Conservation (phyloP, 306 rosid species). For the Quercus robur region DNA sequence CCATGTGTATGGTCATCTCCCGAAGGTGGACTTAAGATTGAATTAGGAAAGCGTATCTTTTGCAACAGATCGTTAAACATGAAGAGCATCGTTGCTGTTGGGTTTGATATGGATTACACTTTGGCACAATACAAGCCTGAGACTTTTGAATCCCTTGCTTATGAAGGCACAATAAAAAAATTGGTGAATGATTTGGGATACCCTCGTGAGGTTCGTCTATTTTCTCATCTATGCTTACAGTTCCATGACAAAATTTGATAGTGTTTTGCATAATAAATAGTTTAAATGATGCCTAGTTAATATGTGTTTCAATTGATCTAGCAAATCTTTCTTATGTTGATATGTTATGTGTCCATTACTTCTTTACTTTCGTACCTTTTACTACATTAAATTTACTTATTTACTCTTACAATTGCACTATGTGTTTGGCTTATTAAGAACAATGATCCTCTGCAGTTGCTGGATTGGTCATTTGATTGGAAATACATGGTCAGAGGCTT, state of each 20-base stretch:
- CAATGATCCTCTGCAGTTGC: conserved; percentile 54
- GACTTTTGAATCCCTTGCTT: conserved; percentile 94
- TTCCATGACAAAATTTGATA: background rate
- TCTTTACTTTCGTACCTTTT: background rate
- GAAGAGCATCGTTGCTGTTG: conserved; percentile 91
- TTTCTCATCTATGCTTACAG: conserved; percentile 11
- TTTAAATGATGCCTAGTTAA: background rate
- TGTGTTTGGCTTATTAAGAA: conserved; percentile 23
- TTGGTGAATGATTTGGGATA: conserved; percentile 87
- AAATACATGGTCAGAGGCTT: conserved; percentile 98
- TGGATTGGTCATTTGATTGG: conserved; percentile 84
- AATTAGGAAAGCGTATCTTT: conserved; percentile 75
- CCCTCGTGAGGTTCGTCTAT: conserved; percentile 67
- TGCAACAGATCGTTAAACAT: conserved; percentile 94
- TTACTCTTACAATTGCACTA: conserved; percentile 1
- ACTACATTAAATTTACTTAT: background rate
- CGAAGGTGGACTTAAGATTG: conserved; percentile 51
- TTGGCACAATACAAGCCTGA: conserved; percentile 98
- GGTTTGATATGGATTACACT: conserved; percentile 99
- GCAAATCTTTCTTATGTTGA: background rate
- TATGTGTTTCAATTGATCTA: background rate
- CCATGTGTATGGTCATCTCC: conserved; percentile 71
- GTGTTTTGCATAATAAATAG: background rate
- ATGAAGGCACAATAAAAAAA: conserved; percentile 86
- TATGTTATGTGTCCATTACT: background rate